Evolutionary conservation across 495 filamentous ascomycete genomes (phyloP), one percentile per base, ranked within the genome.

Genomic region (Penicillium flavigenum): DNA sequence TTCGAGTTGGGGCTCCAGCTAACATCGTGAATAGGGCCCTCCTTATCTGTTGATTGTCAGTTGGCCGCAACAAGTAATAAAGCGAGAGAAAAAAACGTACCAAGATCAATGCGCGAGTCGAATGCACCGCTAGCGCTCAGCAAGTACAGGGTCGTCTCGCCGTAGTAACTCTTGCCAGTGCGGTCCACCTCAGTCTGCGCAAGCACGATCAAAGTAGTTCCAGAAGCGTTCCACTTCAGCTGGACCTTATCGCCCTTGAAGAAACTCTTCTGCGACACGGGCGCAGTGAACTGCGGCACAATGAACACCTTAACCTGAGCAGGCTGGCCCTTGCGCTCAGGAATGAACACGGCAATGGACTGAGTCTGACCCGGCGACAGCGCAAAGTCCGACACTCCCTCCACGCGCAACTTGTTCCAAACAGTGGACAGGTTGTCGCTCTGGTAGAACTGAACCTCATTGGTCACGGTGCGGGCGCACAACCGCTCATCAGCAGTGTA

Each of bases 191-290:
- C 94, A 14, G 94, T 98, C 79, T 98, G 94, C 60, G 94, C 92
- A 67, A 98, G 85, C 61, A 98, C 93, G 71, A 98, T 90, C 64
- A 98, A 72, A 64, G 83, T 92, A 10, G 91, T 96, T 16, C 94
- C 94, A 52, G 90, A 81, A 41, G 83, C 81, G 73, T 97, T 98
- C 94, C 94, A 98, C 78, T 97, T 97, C 61, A 98, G 77, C 75
- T 96, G 90, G 36, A 98, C 92, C 77, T 97, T 97, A 75, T 98
- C 94, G 56, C 91, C 94, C 79, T 98, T 98, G 83, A 90, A 98
- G 75, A 98, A 98, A 22, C 86, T 97, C 87, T 97, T 98, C 72
- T 97, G 91, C 11, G 95, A 97, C 20, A 96, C 85, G 2, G 91
- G 82, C 38, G 73, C 74, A 59, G 73, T 79, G 72, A 96, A 96